A percentile compares a stretch with the other conserved stretches of the same genome.
Evolutionary conservation across 2,329 filamentous ascomycete species (phyloP).

Genomic region (Nemania sp.): DNA sequence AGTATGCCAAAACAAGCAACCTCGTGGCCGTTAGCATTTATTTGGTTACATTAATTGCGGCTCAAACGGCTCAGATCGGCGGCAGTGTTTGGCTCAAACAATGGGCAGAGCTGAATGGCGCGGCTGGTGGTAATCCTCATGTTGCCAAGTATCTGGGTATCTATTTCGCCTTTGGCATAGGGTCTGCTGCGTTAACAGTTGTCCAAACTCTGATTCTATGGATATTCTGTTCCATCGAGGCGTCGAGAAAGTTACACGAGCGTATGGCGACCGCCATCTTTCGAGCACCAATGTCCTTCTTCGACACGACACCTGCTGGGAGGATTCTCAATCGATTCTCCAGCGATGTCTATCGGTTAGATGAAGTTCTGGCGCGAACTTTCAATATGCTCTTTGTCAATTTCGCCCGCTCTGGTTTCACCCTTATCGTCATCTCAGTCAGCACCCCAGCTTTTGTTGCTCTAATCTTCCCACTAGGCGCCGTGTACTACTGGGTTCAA

Average conservation of each 20-base stretch:
- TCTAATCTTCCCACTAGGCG: conserved; percentile 78
- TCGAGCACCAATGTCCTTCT: conserved; percentile 97
- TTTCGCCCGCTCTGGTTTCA: conserved; percentile 76
- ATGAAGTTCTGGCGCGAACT: conserved; percentile 91
- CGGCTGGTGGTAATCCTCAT: conserved; percentile 68
- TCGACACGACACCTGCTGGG: conserved; percentile 95
- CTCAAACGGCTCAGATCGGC: conserved; percentile 83
- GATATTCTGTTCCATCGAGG: conserved; percentile 99
- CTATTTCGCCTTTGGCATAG: conserved; percentile 93
- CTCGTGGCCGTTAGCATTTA: conserved; percentile 82
- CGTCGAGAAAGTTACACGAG: conserved; percentile 94
- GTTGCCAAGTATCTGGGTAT: conserved; percentile 91
- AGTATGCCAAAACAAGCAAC: conserved; percentile 96
- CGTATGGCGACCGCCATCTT: conserved; percentile 98
- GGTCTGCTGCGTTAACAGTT: conserved; percentile 82
- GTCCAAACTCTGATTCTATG: conserved; percentile 92
- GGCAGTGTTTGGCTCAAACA: conserved; percentile 89
- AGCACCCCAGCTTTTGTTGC: conserved; percentile 80
- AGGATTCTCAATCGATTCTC: conserved; percentile 96
- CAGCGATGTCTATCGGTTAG: conserved; percentile 80
- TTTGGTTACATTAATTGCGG: conserved; percentile 72
- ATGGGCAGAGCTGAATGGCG: conserved; percentile 83
- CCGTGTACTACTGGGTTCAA: conserved; percentile 90
- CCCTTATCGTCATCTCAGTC: conserved; percentile 80
- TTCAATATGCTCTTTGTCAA: conserved; percentile 97